These are phyloP conservation scores for Lactifluus subvellereus DNA, from an alignment of 768 basidiomycete genomes.

Conservation along the genomic window DNA sequence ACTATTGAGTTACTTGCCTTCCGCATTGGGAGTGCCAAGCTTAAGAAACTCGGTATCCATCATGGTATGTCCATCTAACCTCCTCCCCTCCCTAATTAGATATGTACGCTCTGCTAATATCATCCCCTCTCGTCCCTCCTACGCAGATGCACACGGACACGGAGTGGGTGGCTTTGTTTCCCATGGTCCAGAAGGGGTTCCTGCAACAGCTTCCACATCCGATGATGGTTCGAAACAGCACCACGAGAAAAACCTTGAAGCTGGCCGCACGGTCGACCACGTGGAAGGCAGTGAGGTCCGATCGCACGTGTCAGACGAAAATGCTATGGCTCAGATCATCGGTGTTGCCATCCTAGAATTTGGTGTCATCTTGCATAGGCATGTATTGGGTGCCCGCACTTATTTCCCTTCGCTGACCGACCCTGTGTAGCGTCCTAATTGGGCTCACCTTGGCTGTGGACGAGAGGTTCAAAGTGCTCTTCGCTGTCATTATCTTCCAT, in stretches of 20 bases:
- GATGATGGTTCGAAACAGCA: not conserved
- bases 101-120: not conserved
- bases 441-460: constrained; percentile 93
- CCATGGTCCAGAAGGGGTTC: constrained; percentile 57
- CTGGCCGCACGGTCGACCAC: constrained; percentile 30
- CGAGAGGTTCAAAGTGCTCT: constrained; percentile 72
- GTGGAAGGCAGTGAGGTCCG: constrained; percentile 17
- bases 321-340: constrained; percentile 60
- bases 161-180: constrained; percentile 52
- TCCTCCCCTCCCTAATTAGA: not conserved
- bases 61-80: constrained; percentile 43
- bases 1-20: constrained; percentile 81
- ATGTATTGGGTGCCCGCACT: not conserved
- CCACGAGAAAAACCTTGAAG: not conserved
- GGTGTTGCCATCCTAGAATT: constrained; percentile 93
- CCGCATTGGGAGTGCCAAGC: constrained; percentile 73
- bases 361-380: constrained; percentile 85
- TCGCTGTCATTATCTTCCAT: constrained; percentile 87
- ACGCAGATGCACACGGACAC: constrained; percentile 63
- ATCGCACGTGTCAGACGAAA: constrained; percentile 32
- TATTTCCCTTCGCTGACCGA: not conserved
- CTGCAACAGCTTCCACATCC: not conserved
- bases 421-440: constrained; percentile 57
- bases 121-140: not conserved
- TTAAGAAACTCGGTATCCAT: constrained; percentile 56